Evolutionary conservation across 208 protist genomes (phyloP).

Genomic region (Crithidia bombi): DNA sequence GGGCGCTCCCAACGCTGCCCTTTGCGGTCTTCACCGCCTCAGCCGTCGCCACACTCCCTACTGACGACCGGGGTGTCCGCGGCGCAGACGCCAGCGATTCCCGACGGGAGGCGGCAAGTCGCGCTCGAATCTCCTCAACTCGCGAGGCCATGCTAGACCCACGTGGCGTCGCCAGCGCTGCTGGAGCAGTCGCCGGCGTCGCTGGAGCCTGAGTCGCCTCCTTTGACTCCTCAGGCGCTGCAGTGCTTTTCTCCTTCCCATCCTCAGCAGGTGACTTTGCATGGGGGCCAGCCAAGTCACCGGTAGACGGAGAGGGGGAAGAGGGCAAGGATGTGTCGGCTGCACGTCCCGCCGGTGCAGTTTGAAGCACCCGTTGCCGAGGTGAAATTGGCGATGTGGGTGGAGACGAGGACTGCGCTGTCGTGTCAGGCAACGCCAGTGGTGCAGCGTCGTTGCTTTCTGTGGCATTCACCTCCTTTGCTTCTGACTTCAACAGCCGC

Average conservation of each 20-base stretch:
- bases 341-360: neutral
- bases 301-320: neutral
- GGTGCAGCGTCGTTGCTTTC: no score
- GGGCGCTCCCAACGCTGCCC: no score
- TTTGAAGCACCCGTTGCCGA: neutral
- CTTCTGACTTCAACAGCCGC: no score
- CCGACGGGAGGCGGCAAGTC: constrained; percentile 13
- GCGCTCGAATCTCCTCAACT: constrained; percentile 4
- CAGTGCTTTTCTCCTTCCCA: neutral
- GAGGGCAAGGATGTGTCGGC: neutral
- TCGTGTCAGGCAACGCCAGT: neutral
- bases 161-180: constrained; percentile 1
- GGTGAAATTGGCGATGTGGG: neutral
- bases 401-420: neutral
- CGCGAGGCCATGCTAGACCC: neutral
- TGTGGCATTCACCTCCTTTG: no score
- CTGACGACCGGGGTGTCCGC: constrained; percentile 3
- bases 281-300: neutral
- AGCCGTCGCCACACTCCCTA: neutral
- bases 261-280: neutral
- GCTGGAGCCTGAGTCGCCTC: no score
- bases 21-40: neutral
- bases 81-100: neutral
- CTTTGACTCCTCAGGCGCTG: neutral
- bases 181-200: constrained; percentile 2